Evolutionary conservation across 148 eudicot species (phyloP).

Genomic region (Mesembryanthemum crystallinum): DNA sequence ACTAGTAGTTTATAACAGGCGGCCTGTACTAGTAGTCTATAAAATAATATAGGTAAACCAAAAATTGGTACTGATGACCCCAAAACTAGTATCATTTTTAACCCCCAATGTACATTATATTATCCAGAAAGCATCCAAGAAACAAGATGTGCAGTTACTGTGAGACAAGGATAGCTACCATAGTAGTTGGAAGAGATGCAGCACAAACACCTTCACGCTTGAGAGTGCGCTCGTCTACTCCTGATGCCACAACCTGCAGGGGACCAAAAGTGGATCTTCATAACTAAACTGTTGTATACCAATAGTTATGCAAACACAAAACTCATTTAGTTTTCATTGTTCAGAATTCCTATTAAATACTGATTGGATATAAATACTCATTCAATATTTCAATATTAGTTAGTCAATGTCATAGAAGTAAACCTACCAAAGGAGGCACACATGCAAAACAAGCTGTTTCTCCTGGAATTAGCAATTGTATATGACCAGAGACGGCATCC

Average conservation of each 20-base stretch:
- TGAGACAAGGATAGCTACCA: constrained; percentile 43
- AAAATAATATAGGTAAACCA: no score
- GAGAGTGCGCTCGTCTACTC: constrained; percentile 89
- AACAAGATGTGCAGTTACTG: neutral
- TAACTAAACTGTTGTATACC: constrained; percentile 6
- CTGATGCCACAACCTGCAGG: constrained; percentile 89
- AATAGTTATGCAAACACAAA: neutral
- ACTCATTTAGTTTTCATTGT: neutral
- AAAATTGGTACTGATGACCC: no score
- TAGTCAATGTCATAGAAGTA: neutral
- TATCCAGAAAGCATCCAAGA: neutral
- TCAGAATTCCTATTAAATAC: neutral
- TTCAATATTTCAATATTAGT: neutral
- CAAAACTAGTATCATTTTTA: no score
- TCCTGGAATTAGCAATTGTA: constrained; percentile 92
- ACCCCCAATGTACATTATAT: neutral
- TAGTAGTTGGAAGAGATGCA: constrained; percentile 96
- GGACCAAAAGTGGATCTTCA: neutral
- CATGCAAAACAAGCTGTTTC: constrained; percentile 99
- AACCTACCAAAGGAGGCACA: constrained; percentile 90
- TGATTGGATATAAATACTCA: neutral
- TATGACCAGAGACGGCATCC: constrained; percentile 98
- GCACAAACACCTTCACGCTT: constrained; percentile 99
- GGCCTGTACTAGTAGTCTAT: no score
- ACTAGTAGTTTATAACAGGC: no score